A percentile compares a stretch with the other conserved stretches of the same genome.
phyloP scores from a whole-genome alignment of 495 filamentous ascomycete species.

The Lophiostoma macrostomum region DNA sequence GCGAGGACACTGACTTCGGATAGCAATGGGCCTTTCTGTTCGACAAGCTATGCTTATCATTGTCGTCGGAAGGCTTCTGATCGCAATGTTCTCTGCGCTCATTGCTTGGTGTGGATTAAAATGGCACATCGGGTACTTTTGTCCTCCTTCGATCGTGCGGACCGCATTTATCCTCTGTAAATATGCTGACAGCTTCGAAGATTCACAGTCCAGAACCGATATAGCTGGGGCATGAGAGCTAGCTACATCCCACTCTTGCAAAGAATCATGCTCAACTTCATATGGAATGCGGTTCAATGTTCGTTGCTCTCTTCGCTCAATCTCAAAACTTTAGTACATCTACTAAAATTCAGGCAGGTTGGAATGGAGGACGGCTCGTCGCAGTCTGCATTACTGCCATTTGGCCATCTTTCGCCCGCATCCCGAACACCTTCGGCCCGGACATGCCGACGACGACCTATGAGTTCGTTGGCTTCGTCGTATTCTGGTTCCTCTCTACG shows the following conservation, averaged over 20 bases:
- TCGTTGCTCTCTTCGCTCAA: background rate
- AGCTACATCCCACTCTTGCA: conserved; percentile 32
- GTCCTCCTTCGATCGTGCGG: too few species aligned
- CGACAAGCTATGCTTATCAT: conserved; percentile 41
- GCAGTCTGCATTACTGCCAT: conserved; percentile 44
- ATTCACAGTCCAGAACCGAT: conserved; percentile 42
- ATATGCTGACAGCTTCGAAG: too few species aligned
- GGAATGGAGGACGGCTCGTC: conserved; percentile 35
- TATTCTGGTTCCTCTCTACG: conserved; percentile 39
- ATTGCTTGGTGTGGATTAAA: conserved; percentile 42
- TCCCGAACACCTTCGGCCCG: conserved; percentile 42
- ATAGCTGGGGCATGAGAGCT: conserved; percentile 38
- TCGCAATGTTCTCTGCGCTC: conserved; percentile 38
- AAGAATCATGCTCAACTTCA: conserved; percentile 32
- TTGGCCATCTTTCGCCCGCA: conserved; percentile 45
- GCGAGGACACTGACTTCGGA: conserved; percentile 20
- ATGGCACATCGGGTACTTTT: conserved; percentile 45
- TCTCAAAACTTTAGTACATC: background rate
- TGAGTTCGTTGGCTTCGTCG: conserved; percentile 49
- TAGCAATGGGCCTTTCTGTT: conserved; percentile 40
- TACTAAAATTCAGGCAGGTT: conserved; percentile 3
- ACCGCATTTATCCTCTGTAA: too few species aligned
- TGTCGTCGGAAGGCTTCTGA: conserved; percentile 38
- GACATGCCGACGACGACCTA: conserved; percentile 44
- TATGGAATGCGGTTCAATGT: conserved; percentile 36